Evolutionary conservation across 2,329 filamentous ascomycete species (phyloP).

Genomic region (Aulographum hederae): DNA sequence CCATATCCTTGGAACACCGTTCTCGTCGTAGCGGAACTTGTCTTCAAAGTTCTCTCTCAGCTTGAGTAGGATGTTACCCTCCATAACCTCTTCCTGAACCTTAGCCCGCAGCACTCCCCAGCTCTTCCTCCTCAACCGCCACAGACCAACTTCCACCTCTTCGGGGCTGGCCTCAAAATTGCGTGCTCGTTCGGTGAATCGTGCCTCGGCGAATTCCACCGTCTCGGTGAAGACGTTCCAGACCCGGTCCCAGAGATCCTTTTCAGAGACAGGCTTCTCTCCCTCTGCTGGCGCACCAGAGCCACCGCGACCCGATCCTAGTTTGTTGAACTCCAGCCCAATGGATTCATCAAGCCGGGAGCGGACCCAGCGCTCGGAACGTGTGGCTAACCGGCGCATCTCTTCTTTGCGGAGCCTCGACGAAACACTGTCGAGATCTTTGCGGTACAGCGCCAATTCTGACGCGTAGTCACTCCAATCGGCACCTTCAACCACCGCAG

Average conservation of each 20-base stretch:
- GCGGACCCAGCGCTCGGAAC: constrained; percentile 87
- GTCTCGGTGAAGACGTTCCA: constrained; percentile 74
- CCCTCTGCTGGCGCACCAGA: constrained; percentile 62
- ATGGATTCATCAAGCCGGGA: constrained; percentile 74
- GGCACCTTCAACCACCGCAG: constrained; percentile 59
- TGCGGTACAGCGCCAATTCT: constrained; percentile 63
- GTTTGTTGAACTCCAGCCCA: constrained; percentile 87
- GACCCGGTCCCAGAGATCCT: constrained; percentile 87
- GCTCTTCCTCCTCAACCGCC: constrained; percentile 82
- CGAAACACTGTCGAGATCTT: constrained; percentile 82
- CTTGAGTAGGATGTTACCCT: constrained; percentile 89
- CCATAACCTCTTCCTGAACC: constrained; percentile 95
- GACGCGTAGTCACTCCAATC: constrained; percentile 76
- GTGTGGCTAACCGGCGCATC: constrained; percentile 78
- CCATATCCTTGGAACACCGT: constrained; percentile 91
- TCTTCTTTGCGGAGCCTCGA: constrained; percentile 76
- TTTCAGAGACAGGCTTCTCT: constrained; percentile 53
- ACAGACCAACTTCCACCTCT: constrained; percentile 82
- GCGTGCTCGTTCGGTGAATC: constrained; percentile 74
- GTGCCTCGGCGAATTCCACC: constrained; percentile 66
- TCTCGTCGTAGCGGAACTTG: constrained; percentile 95
- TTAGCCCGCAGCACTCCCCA: constrained; percentile 81
- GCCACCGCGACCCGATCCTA: constrained; percentile 74
- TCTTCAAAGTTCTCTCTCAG: constrained; percentile 86
- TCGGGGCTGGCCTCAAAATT: constrained; percentile 86